Evolutionary conservation across 495 filamentous ascomycete species (phyloP), one percentile per base, ranked within the genome.

Genomic region (Daldinia grandis): DNA sequence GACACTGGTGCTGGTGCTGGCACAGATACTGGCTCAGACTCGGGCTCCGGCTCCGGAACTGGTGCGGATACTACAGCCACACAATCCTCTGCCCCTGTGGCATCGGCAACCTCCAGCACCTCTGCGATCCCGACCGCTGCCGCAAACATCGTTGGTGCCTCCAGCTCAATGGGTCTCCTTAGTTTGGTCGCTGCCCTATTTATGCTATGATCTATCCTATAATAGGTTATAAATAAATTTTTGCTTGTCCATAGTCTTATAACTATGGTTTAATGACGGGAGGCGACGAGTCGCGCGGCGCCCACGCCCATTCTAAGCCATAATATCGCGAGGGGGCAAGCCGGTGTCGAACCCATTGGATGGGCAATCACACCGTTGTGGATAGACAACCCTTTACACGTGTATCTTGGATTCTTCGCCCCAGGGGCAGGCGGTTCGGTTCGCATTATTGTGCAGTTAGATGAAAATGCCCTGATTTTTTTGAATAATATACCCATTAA

Each of bases 141-240:
- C 14, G 71, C 72, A n/a, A 69, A 42, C 40, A 37, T 58, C 9
- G 61, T 73, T 30, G 69, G 70, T 35, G 69, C 59, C 9, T 75
- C 76, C 9, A 71, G 59, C 74, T 72, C 72, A 24, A 66, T 73
- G 35, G 75, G 75, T 38, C 70, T 77, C 17, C 15, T 77, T 25
- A 56, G 69, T 66, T 14, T 75, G 15, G 79, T 73, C 55, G 80
- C 73, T 57, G 79, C 74, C 47, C 72, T 78, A 12, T 40, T 81
- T 38, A 62, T 84, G 59, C 72, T 83, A 51, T 83, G 74, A 78
- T 50, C 38, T 35, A n/a, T 54, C 54, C 30, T 19, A 38, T 40
- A 27, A 24, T 31, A 7, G 54, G 31, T 19, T 61, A 56, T 21
- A 12, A 24, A 57, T 27, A 33, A 42, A 62, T 10, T 27, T 27